Conservation (phyloP, 345 rosid genomes). For the Moricandia moricandioides region DNA sequence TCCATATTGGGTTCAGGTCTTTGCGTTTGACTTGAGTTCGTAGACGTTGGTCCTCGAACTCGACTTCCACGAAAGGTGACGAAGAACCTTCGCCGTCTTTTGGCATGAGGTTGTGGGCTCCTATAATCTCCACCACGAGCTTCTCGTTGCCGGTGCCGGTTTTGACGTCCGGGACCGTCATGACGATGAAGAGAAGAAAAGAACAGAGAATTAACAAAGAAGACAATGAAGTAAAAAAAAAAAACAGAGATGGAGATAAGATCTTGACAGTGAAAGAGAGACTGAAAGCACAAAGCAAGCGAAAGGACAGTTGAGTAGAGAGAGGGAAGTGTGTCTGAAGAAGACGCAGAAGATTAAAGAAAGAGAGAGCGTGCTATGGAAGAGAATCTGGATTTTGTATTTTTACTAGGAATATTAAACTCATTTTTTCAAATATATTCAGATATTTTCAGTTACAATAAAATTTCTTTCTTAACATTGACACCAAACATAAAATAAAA, state of each 20-base stretch:
- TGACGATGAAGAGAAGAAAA: background rate
- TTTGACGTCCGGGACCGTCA: slow-evolving; percentile 20
- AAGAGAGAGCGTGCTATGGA: slow-evolving; percentile 16
- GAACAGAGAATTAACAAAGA: background rate
- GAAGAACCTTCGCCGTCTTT: slow-evolving; percentile 82
- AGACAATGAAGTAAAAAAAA: background rate
- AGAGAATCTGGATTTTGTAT: slow-evolving; percentile 12
- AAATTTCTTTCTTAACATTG: too few relatives aligned
- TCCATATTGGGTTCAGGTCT: slow-evolving; percentile 77
- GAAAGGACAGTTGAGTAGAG: slow-evolving; percentile 22
- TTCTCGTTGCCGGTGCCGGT: slow-evolving; percentile 42
- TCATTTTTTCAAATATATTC: background rate
- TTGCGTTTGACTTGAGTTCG: slow-evolving; percentile 55
- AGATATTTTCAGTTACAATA: background rate
- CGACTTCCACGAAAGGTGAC: slow-evolving; percentile 67
- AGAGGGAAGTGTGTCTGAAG: background rate
- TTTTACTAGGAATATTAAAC: background rate
- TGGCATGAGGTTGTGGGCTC: slow-evolving; percentile 73
- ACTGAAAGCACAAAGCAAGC: slow-evolving; percentile 5
- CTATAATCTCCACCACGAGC: slow-evolving; percentile 66
- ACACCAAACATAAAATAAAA: too few relatives aligned
- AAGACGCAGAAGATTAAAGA: background rate
- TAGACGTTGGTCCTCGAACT: slow-evolving; percentile 58
- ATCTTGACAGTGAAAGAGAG: background rate
- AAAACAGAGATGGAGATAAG: background rate